Evolutionary conservation across 768 basidiomycete species (phyloP).

Genomic region (Suillus tomentosus): DNA sequence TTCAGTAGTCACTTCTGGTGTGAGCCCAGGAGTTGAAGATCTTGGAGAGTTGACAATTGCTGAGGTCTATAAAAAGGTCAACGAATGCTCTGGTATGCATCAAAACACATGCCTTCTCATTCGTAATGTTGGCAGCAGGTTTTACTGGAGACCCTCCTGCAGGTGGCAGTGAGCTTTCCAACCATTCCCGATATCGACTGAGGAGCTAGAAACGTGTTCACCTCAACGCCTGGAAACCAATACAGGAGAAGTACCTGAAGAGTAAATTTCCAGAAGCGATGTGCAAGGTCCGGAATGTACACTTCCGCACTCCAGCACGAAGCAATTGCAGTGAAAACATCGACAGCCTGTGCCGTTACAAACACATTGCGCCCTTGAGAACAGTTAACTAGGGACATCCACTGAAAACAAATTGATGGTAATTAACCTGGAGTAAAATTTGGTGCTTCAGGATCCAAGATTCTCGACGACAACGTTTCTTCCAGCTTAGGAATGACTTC

Average conservation of each 20-base stretch:
- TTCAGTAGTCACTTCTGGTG: slow-evolving; percentile 55
- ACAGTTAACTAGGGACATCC: slow-evolving; percentile 8
- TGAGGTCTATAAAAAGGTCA: neutral
- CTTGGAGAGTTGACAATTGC: slow-evolving; percentile 33
- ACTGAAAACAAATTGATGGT: slow-evolving; percentile 2
- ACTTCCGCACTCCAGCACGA: slow-evolving; percentile 88
- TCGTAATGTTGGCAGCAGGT: slow-evolving; percentile 33
- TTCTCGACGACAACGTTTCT: slow-evolving; percentile 51
- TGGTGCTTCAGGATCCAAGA: slow-evolving; percentile 38
- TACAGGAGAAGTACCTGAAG: slow-evolving; percentile 63
- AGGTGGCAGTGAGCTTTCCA: slow-evolving; percentile 56
- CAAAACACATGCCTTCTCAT: slow-evolving; percentile 33
- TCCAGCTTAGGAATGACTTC: slow-evolving; percentile 84
- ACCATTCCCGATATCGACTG: slow-evolving; percentile 77
- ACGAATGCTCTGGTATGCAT: neutral
- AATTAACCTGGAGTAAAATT: slow-evolving; percentile 43
- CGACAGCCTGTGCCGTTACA: slow-evolving; percentile 62
- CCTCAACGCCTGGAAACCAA: slow-evolving; percentile 2
- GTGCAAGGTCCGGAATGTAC: slow-evolving; percentile 77
- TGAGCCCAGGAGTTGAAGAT: slow-evolving; percentile 52
- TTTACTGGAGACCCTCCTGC: slow-evolving; percentile 41
- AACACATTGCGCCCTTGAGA: slow-evolving; percentile 40
- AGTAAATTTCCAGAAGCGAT: slow-evolving; percentile 89
- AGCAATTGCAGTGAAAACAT: slow-evolving; percentile 70
- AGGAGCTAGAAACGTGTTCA: slow-evolving; percentile 55